Percentiles rank a stretch among this genome's conserved stretches.
Evolutionary conservation across 2,329 filamentous ascomycete species (phyloP).

Genomic region (Orbilia ellipsospora): DNA sequence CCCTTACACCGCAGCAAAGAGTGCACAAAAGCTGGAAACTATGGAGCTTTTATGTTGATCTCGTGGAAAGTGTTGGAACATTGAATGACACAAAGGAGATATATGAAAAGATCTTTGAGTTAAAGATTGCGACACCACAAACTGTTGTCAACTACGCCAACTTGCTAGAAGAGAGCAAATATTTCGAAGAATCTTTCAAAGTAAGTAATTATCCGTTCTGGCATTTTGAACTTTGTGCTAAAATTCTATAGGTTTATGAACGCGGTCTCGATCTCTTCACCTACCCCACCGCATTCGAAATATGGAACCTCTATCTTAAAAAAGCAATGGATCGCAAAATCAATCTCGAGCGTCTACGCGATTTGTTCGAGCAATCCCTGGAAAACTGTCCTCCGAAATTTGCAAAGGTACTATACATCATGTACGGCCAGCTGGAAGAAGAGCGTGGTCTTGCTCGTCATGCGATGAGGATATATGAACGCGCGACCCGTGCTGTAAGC

Average conservation of each 20-base stretch:
- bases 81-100: conserved; percentile 92
- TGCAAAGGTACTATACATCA: conserved; percentile 93
- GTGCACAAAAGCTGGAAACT: conserved; percentile 99
- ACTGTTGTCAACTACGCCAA: conserved; percentile 99
- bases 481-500: conserved; percentile 90
- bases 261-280: conserved; percentile 97
- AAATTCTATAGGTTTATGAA: conserved; percentile 76
- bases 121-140: conserved; percentile 96
- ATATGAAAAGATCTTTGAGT: conserved; percentile 97
- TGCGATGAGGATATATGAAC: conserved; percentile 99
- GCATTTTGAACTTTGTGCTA: not conserved
- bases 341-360: conserved; percentile 89
- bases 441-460: conserved; percentile 92
- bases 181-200: conserved; percentile 98
- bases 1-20: conserved; percentile 89
- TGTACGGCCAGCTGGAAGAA: conserved; percentile 98
- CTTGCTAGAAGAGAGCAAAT: conserved; percentile 90
- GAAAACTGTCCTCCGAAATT: conserved; percentile 96
- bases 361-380: conserved; percentile 96
- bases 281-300: conserved; percentile 96
- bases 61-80: conserved; percentile 92
- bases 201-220: conserved; percentile 51
- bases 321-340: conserved; percentile 98
- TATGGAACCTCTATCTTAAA: conserved; percentile 98
- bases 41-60: conserved; percentile 98